A percentile compares a stretch with the other conserved stretches of the same genome.
These are phyloP conservation scores for Aspergillus sp. DNA, from an alignment of 2,329 filamentous ascomycete species.

Conservation along the genomic window DNA sequence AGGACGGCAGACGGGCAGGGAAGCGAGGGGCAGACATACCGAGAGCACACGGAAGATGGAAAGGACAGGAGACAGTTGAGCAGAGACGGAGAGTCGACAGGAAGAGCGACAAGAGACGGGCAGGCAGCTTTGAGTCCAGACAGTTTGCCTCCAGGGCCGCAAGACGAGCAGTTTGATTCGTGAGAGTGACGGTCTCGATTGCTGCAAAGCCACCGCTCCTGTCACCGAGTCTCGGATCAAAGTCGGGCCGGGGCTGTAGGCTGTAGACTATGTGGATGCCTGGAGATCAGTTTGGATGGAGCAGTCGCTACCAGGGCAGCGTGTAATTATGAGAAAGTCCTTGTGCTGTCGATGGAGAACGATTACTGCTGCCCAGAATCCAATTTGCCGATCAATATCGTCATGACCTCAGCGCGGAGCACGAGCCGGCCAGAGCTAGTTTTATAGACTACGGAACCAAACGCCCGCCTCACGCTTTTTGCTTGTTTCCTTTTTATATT, in stretches of 20 bases:
- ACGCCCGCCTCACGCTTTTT: neutral
- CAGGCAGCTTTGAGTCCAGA: neutral
- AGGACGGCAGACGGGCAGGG: constrained; percentile 4
- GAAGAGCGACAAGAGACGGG: neutral
- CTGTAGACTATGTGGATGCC: constrained; percentile 4
- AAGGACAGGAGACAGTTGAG: neutral
- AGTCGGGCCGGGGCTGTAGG: constrained; percentile 12
- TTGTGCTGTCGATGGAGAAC: no score
- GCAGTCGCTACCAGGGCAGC: neutral
- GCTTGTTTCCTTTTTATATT: constrained; percentile 1
- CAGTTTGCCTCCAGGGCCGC: constrained; percentile 19
- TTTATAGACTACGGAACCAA: neutral
- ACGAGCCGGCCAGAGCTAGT: neutral
- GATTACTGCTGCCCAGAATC: neutral
- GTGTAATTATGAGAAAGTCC: no score
- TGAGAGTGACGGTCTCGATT: constrained; percentile 23
- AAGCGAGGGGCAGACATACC: constrained; percentile 8
- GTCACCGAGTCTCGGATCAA: constrained; percentile 17
- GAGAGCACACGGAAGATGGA: neutral
- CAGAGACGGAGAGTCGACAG: constrained; percentile 6
- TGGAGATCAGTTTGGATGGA: constrained; percentile 1
- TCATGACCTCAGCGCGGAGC: neutral
- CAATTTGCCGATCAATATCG: constrained; percentile 2
- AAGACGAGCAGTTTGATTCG: constrained; percentile 4
- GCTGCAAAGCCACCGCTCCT: constrained; percentile 14